Percentiles rank a stretch among this genome's conserved stretches.
Conservation (phyloP, 768 basidiomycete genomes). For the Leucosporidium creatinivorum region DNA sequence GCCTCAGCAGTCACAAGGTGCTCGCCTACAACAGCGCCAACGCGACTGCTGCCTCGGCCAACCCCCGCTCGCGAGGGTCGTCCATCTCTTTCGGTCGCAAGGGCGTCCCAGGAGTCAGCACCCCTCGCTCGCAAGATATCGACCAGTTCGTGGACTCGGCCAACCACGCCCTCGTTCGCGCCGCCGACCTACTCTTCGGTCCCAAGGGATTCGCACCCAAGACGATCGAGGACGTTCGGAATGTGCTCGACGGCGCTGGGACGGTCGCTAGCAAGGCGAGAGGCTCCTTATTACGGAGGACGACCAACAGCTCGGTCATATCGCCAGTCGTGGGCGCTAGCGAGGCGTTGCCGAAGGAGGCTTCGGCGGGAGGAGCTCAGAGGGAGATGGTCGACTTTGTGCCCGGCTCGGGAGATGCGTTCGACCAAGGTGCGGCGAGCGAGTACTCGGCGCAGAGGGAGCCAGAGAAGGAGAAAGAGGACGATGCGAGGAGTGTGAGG, state of each 20-base stretch:
- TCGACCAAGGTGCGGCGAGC: not conserved
- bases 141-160: slow-evolving; percentile 63
- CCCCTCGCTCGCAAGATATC: slow-evolving; percentile 45
- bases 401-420: not conserved
- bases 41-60: not conserved
- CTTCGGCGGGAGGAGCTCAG: slow-evolving; percentile 21
- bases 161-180: slow-evolving; percentile 59
- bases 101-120: not conserved
- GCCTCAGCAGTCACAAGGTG: slow-evolving; percentile 46
- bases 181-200: slow-evolving; percentile 70
- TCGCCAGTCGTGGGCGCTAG: not conserved
- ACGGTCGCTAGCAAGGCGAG: slow-evolving; percentile 7
- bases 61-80: not conserved
- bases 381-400: slow-evolving; percentile 36
- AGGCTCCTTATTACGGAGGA: slow-evolving; percentile 12
- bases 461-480: slow-evolving; percentile 33
- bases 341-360: not conserved
- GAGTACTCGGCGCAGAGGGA: not conserved
- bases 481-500: slow-evolving; percentile 64
- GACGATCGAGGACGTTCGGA: slow-evolving; percentile 48
- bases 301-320: slow-evolving; percentile 7
- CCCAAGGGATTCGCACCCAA: slow-evolving; percentile 48
- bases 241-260: slow-evolving; percentile 33
- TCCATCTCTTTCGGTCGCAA: not conserved
- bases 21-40: slow-evolving; percentile 28